Conservation (phyloP, 2,329 filamentous ascomycete species). For the Pyrenophora graminea region DNA sequence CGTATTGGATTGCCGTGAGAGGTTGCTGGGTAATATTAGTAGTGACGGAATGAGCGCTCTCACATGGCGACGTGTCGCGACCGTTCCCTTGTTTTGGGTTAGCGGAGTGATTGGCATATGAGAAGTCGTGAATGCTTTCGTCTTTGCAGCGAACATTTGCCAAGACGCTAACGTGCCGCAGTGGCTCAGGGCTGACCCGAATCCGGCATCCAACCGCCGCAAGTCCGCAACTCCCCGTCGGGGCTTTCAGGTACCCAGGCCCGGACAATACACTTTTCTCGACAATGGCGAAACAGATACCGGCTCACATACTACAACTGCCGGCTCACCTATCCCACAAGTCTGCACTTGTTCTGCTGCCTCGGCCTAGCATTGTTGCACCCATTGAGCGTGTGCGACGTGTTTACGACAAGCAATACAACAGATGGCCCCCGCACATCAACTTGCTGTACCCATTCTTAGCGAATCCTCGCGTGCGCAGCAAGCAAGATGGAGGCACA, state of each 20-base stretch:
- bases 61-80: slow-evolving; percentile 36
- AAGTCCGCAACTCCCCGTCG: not conserved
- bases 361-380: slow-evolving; percentile 23
- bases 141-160: slow-evolving; percentile 20
- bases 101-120: slow-evolving; percentile 23
- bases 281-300: slow-evolving; percentile 19
- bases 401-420: slow-evolving; percentile 31
- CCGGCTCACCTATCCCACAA: slow-evolving; percentile 30
- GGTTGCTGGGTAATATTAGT: slow-evolving; percentile 4
- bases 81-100: slow-evolving; percentile 13
- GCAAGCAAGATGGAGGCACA: slow-evolving; percentile 4
- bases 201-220: not conserved
- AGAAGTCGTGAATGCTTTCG: slow-evolving; percentile 16
- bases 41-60: slow-evolving; percentile 26
- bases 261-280: not conserved
- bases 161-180: slow-evolving; percentile 20
- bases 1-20: slow-evolving; percentile 18
- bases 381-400: slow-evolving; percentile 34
- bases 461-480: slow-evolving; percentile 20
- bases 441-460: slow-evolving; percentile 41
- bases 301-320: slow-evolving; percentile 26
- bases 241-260: not conserved
- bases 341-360: slow-evolving; percentile 32
- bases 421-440: slow-evolving; percentile 38
- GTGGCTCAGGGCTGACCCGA: not conserved